Percentiles rank a stretch among this genome's conserved stretches.
Evolutionary conservation across 1,139 yeast species (phyloP).

Genomic region (Sugiyamaella novakii): DNA sequence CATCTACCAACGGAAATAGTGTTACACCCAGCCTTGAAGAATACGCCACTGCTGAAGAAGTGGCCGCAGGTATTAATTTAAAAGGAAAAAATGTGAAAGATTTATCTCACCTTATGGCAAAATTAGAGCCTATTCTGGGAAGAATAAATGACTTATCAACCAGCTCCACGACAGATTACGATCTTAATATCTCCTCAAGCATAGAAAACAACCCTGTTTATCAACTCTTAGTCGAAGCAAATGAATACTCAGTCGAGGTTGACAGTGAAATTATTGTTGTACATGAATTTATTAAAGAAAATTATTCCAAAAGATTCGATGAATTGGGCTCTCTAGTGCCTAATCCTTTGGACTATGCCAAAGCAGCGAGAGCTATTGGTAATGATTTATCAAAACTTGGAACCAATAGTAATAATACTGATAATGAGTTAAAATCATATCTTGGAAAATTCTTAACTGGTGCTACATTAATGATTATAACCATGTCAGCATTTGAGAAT

Average conservation of each 20-base stretch:
- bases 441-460: conserved; percentile 52
- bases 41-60: conserved; percentile 31
- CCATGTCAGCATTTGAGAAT: conserved; percentile 67
- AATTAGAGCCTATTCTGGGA: conserved; percentile 36
- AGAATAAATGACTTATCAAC: conserved; percentile 29
- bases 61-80: conserved; percentile 26
- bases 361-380: conserved; percentile 54
- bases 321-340: conserved; percentile 68
- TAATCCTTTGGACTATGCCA: conserved; percentile 67
- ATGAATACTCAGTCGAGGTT: conserved; percentile 58
- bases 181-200: conserved; percentile 23
- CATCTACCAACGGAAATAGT: conserved; percentile 4
- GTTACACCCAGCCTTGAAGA: conserved; percentile 10
- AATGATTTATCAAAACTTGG: conserved; percentile 47
- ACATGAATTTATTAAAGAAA: conserved; percentile 53
- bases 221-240: conserved; percentile 56
- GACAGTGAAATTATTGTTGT: conserved; percentile 56
- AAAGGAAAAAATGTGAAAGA: conserved; percentile 26
- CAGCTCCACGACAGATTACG: not conserved
- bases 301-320: conserved; percentile 65
- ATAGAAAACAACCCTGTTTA: conserved; percentile 50
- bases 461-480: conserved; percentile 70
- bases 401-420: conserved; percentile 29
- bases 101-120: conserved; percentile 33
- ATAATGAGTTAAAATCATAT: conserved; percentile 41